Evolutionary conservation across 202 grass and related monocot species (phyloP).

Genomic region (Saccharum hybrid): DNA sequence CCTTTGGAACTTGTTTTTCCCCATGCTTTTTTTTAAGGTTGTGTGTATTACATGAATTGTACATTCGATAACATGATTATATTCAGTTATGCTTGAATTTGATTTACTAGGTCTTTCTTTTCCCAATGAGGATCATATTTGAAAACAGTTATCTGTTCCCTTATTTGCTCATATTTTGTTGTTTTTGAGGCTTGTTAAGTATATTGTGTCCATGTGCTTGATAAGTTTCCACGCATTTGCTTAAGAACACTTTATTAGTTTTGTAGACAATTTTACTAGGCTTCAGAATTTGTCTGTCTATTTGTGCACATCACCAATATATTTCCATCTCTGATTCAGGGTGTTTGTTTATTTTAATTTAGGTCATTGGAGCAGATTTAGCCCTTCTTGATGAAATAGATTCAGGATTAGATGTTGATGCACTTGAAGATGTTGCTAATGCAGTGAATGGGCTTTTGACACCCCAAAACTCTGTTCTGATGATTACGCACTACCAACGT

Average conservation of each 20-base stretch:
- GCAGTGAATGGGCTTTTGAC: constrained; percentile 83
- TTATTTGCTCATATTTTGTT: constrained; percentile 7
- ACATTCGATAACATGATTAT: background rate
- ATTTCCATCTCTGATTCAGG: constrained; percentile 22
- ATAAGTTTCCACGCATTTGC: background rate
- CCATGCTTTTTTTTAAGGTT: background rate
- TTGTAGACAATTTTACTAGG: constrained; percentile 22
- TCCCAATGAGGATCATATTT: background rate
- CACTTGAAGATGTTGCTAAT: constrained; percentile 82
- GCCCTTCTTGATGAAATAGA: constrained; percentile 98
- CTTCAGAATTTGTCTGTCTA: constrained; percentile 27
- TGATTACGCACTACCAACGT: constrained; percentile 95
- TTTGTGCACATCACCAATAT: constrained; percentile 20
- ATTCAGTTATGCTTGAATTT: constrained; percentile 28
- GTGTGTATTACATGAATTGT: background rate
- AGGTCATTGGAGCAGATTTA: constrained; percentile 91
- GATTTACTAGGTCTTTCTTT: constrained; percentile 16
- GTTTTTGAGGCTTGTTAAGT: background rate
- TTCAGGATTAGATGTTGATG: constrained; percentile 98
- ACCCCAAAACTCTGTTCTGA: constrained; percentile 77
- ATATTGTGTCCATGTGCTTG: background rate
- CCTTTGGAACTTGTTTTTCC: background rate
- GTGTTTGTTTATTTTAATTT: constrained; percentile 47
- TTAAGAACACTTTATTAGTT: background rate
- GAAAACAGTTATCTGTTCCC: background rate